Conservation (phyloP, 805 yeast genomes). For the Yamadazyma olivae region DNA sequence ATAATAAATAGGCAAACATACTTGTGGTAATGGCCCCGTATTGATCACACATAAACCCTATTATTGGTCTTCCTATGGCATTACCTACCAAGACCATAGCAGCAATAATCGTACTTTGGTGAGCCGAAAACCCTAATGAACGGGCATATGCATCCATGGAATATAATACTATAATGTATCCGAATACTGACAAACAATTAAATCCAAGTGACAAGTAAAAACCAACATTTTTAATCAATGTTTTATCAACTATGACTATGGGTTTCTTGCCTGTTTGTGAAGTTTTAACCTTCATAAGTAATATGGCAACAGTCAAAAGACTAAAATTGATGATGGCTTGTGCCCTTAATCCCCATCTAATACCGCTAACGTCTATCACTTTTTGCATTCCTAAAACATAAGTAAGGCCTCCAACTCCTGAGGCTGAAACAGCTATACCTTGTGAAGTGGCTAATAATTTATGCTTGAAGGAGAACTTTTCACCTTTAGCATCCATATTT, state of each 20-base stretch:
- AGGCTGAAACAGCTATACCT: constrained; percentile 33
- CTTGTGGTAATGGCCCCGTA: too few relatives aligned
- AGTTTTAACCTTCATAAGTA: constrained; percentile 1
- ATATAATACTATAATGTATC: too few relatives aligned
- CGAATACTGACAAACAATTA: too few relatives aligned
- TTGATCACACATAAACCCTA: too few relatives aligned
- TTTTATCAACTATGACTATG: constrained; percentile 31
- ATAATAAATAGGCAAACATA: too few relatives aligned
- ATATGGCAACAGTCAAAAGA: constrained; percentile 13
- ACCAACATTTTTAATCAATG: constrained; percentile 35
- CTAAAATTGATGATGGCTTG: constrained; percentile 30
- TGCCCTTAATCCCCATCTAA: constrained; percentile 44
- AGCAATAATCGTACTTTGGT: too few relatives aligned
- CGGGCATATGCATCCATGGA: too few relatives aligned
- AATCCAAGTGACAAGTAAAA: constrained; percentile 37
- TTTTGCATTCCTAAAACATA: constrained; percentile 43
- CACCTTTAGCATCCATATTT: constrained; percentile 47
- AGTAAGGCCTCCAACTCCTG: constrained; percentile 46
- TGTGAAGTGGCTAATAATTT: constrained; percentile 2
- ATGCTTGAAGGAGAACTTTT: background rate
- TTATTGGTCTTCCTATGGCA: too few relatives aligned
- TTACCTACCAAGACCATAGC: too few relatives aligned
- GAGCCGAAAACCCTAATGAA: too few relatives aligned
- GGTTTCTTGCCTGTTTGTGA: constrained; percentile 9
- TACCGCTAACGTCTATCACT: constrained; percentile 27